Base-by-base conservation (phyloP, 176 grass and related monocot genomes). In the Zizania latifolia region DNA sequence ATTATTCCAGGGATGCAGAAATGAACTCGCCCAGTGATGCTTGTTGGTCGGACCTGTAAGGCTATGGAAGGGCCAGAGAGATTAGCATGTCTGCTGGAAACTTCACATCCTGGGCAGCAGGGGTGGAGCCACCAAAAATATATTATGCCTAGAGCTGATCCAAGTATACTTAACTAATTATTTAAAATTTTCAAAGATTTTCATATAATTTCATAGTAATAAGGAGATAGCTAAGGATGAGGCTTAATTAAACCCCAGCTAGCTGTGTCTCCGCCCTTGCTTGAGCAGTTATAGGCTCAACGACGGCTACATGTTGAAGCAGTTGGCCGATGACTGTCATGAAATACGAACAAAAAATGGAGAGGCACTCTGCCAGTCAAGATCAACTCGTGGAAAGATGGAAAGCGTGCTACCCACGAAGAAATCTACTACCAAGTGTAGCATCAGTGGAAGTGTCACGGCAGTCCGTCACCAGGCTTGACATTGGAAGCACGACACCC, bases 1-100 rank as follows among this genome's bases (percentile, higher is more conserved):
- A n/a, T 35, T 74, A 32, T 75, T 26, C 26, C 77, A 54, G 30
- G 32, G 37, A 62, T 53, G 64, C 26, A 68, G 78, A 71, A 53
- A 81, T 55, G 55, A 40, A n/a, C 54, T 68, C 13, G 3, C 21
- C 27, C 1, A 58, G 48, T 13, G 53, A 30, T 12, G 13, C 21
- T 21, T 48, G 61, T 27, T 66, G 48, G 9, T 5, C 13, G n/a
- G n/a, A 65, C 44, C 58, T 65, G 2, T 33, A 13, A 44, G n/a
- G 3, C 41, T n/a, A 58, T 1, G n/a, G 31, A 50, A 26, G 33
- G 34, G 33, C 4, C 29, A 30, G 59, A n/a, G n/a, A 30, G 59
- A 26, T 29, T 17, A 60, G 13, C 65, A 39, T 4, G 17, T 62
- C 23, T 22, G 9, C 19, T 21, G 27, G 0, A 2, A 78, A 63